phyloP scores from a whole-genome alignment of 192 early-diverging fungal species.

The Coemansia sp. region DNA sequence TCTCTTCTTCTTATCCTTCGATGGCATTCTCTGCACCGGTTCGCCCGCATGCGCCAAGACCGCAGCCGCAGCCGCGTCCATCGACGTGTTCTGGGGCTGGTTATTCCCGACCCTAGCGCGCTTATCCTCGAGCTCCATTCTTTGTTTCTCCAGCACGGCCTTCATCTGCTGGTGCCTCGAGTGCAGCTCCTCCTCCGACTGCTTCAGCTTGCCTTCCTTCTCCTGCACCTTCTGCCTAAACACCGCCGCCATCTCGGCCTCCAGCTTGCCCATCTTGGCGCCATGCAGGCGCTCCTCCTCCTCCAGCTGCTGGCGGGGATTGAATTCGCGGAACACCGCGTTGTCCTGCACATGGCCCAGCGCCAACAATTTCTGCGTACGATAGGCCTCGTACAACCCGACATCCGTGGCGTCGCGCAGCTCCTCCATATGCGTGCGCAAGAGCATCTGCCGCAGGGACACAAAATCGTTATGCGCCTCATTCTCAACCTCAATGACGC shows the following conservation, averaged over 20 bases:
- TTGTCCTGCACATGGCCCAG: slow-evolving; percentile 80
- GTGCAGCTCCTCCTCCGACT: slow-evolving; percentile 93
- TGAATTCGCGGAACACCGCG: slow-evolving; percentile 76
- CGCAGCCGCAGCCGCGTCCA: background rate
- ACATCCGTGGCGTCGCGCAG: slow-evolving; percentile 88
- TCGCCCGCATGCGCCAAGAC: slow-evolving; percentile 9
- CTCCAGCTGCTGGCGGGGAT: slow-evolving; percentile 76
- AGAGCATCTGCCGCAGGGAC: slow-evolving; percentile 84
- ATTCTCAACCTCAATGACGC: slow-evolving; percentile 94
- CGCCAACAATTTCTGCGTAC: slow-evolving; percentile 87
- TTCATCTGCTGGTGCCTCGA: slow-evolving; percentile 97
- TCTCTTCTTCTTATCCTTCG: slow-evolving; percentile 53
- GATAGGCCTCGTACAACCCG: slow-evolving; percentile 91
- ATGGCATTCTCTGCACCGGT: slow-evolving; percentile 12
- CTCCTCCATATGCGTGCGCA: slow-evolving; percentile 93
- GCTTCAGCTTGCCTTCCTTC: slow-evolving; percentile 95
- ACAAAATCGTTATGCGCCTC: slow-evolving; percentile 95
- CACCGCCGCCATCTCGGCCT: slow-evolving; percentile 96
- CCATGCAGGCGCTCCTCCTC: slow-evolving; percentile 90
- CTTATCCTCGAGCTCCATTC: slow-evolving; percentile 92
- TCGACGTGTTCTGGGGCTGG: background rate
- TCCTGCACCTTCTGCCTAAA: slow-evolving; percentile 98
- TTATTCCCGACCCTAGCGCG: slow-evolving; percentile 68
- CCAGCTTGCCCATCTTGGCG: slow-evolving; percentile 94
- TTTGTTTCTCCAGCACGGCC: slow-evolving; percentile 89